A percentile compares a stretch with the other conserved stretches of the same genome.
Evolutionary conservation across 1,139 yeast genomes (phyloP).

Genomic region (Pichia sorboxylosa): DNA sequence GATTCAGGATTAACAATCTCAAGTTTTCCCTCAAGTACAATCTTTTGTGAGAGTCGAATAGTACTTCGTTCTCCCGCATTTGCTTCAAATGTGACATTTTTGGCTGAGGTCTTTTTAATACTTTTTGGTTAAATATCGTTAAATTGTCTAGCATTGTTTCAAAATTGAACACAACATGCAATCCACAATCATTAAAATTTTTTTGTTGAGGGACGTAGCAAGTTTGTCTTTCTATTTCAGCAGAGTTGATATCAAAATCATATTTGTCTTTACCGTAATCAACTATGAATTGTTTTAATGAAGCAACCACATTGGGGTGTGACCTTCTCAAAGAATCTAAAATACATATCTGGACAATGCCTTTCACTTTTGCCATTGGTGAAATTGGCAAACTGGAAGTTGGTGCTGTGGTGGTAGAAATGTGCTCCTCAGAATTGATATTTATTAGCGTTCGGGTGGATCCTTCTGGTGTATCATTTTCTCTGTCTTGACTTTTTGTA

Average conservation of each 20-base stretch:
- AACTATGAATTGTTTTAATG: slow-evolving; percentile 52
- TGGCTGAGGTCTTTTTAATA: slow-evolving; percentile 18
- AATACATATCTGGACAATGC: slow-evolving; percentile 46
- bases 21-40: slow-evolving; percentile 27
- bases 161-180: slow-evolving; percentile 76
- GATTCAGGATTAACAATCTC: slow-evolving; percentile 24
- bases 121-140: slow-evolving; percentile 10
- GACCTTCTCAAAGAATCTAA: slow-evolving; percentile 66
- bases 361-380: neutral
- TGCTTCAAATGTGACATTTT: slow-evolving; percentile 2
- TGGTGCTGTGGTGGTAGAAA: neutral
- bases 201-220: slow-evolving; percentile 74
- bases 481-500: neutral
- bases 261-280: slow-evolving; percentile 62
- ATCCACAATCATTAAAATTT: slow-evolving; percentile 91
- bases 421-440: neutral
- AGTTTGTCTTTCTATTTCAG: slow-evolving; percentile 31
- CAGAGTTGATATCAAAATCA: slow-evolving; percentile 34
- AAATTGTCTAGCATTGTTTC: slow-evolving; percentile 36
- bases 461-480: neutral
- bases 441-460: neutral
- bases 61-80: slow-evolving; percentile 6
- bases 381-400: neutral
- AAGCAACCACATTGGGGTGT: slow-evolving; percentile 42
- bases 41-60: slow-evolving; percentile 28